Evolutionary conservation across 2,329 filamentous ascomycete genomes (phyloP).

Genomic region (Xylariaceae sp.): DNA sequence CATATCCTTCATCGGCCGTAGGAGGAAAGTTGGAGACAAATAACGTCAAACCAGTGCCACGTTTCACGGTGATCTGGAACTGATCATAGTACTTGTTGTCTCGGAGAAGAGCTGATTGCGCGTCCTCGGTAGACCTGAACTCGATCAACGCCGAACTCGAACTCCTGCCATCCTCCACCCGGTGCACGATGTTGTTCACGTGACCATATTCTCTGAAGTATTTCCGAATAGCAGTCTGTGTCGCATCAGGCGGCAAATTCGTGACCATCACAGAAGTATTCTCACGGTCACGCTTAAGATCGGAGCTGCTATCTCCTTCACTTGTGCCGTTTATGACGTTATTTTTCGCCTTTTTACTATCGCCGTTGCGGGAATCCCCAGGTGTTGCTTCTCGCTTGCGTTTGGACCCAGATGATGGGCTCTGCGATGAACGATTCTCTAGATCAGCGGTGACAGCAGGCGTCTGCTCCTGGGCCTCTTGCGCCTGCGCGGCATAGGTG

Average conservation of each 20-base stretch:
- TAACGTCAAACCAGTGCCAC: slow-evolving; percentile 74
- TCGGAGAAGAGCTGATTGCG: slow-evolving; percentile 72
- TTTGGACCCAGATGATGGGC: slow-evolving; percentile 51
- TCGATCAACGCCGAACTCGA: slow-evolving; percentile 75
- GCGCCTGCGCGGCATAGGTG: slow-evolving; percentile 37
- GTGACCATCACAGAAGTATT: slow-evolving; percentile 80
- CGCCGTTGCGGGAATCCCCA: slow-evolving; percentile 45
- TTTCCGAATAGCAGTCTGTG: slow-evolving; percentile 71
- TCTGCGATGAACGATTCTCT: slow-evolving; percentile 21
- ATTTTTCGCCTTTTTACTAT: slow-evolving; percentile 64
- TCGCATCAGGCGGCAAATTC: slow-evolving; percentile 66
- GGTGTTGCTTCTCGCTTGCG: slow-evolving; percentile 66
- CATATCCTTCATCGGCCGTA: slow-evolving; percentile 64
- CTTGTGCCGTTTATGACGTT: slow-evolving; percentile 30
- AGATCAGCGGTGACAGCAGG: slow-evolving; percentile 19
- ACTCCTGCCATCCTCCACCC: slow-evolving; percentile 55
- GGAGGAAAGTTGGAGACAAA: slow-evolving; percentile 90
- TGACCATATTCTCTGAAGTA: slow-evolving; percentile 91
- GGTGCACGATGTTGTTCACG: slow-evolving; percentile 71
- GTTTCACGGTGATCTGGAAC: slow-evolving; percentile 66
- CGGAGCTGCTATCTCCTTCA: slow-evolving; percentile 30
- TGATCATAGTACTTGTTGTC: slow-evolving; percentile 77
- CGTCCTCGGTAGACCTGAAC: slow-evolving; percentile 77
- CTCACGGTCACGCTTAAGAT: slow-evolving; percentile 77
- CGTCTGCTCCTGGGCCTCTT: slow-evolving; percentile 32